A percentile compares a stretch with the other conserved stretches of the same genome.
Evolutionary conservation across 2,329 filamentous ascomycete species (phyloP).

Genomic region (Fusarium stilboides): DNA sequence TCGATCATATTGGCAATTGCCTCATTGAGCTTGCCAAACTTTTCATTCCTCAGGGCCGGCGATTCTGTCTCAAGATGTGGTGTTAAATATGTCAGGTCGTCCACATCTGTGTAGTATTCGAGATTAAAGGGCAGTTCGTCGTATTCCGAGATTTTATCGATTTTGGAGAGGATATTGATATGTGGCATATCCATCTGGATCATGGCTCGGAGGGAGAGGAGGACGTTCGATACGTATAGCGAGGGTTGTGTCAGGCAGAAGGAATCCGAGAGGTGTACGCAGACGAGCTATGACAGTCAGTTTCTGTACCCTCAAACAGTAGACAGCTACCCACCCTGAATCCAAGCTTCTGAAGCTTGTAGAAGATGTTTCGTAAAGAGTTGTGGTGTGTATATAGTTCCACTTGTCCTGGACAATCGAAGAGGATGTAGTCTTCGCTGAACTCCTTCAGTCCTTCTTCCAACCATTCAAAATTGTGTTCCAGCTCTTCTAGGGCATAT

Average conservation of each 20-base stretch:
- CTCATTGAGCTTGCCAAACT: slow-evolving; percentile 87
- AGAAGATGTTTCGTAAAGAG: slow-evolving; percentile 92
- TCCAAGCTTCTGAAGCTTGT: slow-evolving; percentile 88
- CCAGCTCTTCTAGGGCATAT: slow-evolving; percentile 95
- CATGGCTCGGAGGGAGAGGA: slow-evolving; percentile 95
- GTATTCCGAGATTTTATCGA: slow-evolving; percentile 92
- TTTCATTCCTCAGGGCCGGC: slow-evolving; percentile 76
- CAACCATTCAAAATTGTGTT: slow-evolving; percentile 94
- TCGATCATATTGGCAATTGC: slow-evolving; percentile 90
- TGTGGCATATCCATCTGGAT: slow-evolving; percentile 98
- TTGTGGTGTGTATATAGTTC: slow-evolving; percentile 97
- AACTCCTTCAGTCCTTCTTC: slow-evolving; percentile 84
- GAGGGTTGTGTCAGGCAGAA: slow-evolving; percentile 94
- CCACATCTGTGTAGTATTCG: slow-evolving; percentile 97
- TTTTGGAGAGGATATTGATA: slow-evolving; percentile 96
- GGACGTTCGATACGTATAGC: slow-evolving; percentile 93
- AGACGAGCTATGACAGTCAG: slow-evolving; percentile 78
- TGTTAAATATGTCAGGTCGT: slow-evolving; percentile 88
- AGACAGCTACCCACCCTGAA: slow-evolving; percentile 79
- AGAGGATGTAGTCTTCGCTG: slow-evolving; percentile 91
- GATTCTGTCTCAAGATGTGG: slow-evolving; percentile 86
- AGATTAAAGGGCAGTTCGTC: slow-evolving; percentile 93
- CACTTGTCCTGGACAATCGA: slow-evolving; percentile 97
- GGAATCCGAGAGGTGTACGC: slow-evolving; percentile 93
- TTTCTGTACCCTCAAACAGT: neutral